A percentile compares a stretch with the other conserved stretches of the same genome.
Conservation (phyloP, 2,329 filamentous ascomycete species). For the Purpureocillium takamizusanense region DNA sequence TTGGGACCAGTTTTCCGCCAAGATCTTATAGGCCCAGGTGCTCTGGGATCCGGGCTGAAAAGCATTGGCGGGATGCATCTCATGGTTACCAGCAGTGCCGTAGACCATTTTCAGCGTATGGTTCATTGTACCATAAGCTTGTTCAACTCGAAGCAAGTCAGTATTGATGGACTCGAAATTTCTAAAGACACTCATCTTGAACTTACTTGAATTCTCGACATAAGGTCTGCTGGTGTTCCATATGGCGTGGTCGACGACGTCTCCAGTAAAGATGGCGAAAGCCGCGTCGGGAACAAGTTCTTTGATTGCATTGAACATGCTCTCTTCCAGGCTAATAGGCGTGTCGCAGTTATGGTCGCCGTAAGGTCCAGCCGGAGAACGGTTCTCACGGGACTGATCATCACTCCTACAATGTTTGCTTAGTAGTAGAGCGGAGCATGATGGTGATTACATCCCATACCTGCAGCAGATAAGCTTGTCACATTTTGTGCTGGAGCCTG, state of each 20-base stretch:
- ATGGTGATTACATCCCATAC: no score
- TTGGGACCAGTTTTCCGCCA: conserved; percentile 34
- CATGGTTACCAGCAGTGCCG: conserved; percentile 47
- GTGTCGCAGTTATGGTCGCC: conserved; percentile 46
- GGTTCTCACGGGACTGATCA: conserved; percentile 38
- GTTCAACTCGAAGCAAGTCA: conserved; percentile 21
- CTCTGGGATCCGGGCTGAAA: conserved; percentile 35
- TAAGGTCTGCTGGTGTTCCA: conserved; percentile 32
- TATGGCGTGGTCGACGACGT: conserved; percentile 44
- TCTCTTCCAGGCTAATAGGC: conserved; percentile 40
- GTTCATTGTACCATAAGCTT: conserved; percentile 37
- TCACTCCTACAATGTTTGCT: conserved; percentile 29
- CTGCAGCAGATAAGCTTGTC: conserved; percentile 52
- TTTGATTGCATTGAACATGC: conserved; percentile 44
- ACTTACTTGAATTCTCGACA: conserved; percentile 20
- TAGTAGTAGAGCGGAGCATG: no score
- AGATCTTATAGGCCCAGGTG: conserved; percentile 38
- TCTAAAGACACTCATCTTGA: no score
- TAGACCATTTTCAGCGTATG: conserved; percentile 34
- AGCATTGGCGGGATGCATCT: conserved; percentile 40
- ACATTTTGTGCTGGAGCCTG: conserved; percentile 45
- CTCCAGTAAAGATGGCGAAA: conserved; percentile 52
- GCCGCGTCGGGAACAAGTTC: conserved; percentile 34
- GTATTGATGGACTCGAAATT: neutral
- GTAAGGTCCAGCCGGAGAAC: conserved; percentile 39